Evolutionary conservation across 2,329 filamentous ascomycete genomes (phyloP).

Genomic region (Fusarium fujikuroi): DNA sequence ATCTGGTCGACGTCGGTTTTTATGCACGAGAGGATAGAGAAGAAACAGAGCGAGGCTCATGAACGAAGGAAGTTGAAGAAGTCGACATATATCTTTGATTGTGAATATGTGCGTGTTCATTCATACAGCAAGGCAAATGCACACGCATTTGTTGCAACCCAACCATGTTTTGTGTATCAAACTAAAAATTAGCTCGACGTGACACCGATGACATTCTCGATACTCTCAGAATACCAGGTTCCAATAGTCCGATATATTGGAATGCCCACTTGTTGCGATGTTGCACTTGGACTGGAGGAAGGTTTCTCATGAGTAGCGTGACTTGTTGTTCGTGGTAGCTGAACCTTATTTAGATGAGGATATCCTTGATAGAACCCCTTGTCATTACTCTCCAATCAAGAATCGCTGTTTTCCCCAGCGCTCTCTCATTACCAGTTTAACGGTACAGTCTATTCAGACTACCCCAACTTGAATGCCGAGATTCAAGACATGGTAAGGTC

Average conservation of each 20-base stretch:
- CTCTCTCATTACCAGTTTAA: slow-evolving; percentile 14
- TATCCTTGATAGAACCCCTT: slow-evolving; percentile 21
- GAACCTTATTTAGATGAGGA: slow-evolving; percentile 41
- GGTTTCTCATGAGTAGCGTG: slow-evolving; percentile 19
- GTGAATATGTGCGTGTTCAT: neutral
- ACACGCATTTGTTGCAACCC: neutral
- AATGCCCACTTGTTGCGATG: neutral
- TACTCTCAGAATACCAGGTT: neutral
- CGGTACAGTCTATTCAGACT: slow-evolving; percentile 21
- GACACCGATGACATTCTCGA: neutral
- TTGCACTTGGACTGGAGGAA: slow-evolving; percentile 9
- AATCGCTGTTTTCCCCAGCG: slow-evolving; percentile 5
- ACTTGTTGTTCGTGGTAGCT: slow-evolving; percentile 16
- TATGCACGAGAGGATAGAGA: slow-evolving; percentile 17
- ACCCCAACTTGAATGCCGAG: slow-evolving; percentile 23
- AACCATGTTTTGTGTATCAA: neutral
- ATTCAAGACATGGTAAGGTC: slow-evolving; percentile 25
- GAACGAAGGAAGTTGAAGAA: neutral
- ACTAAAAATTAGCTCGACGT: neutral
- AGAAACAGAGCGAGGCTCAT: slow-evolving; percentile 5
- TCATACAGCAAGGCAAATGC: neutral
- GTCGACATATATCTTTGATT: neutral
- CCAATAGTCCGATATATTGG: neutral
- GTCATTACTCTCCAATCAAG: slow-evolving; percentile 36
- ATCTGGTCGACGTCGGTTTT: slow-evolving; percentile 32